Percentiles rank a stretch among this genome's conserved stretches.
Conservation (phyloP, 2,329 filamentous ascomycete species). For the Venturia asperata region DNA sequence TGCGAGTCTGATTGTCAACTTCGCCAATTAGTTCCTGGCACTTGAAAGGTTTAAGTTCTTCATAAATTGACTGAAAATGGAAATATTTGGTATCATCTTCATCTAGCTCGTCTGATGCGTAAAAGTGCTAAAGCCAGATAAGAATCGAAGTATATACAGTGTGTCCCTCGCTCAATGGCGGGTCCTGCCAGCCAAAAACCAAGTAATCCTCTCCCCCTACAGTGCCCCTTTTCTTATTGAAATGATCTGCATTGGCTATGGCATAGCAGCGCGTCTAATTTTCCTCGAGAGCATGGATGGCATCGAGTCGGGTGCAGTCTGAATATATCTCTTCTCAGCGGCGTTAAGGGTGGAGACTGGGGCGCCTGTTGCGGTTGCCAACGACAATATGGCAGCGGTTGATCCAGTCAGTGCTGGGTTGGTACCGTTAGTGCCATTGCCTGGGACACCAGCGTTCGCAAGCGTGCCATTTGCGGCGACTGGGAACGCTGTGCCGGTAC, state of each 20-base stretch:
- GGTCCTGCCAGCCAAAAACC: background rate
- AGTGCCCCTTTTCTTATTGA: background rate
- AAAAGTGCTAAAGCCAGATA: conserved; percentile 6
- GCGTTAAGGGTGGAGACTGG: conserved; percentile 24
- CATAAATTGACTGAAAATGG: background rate
- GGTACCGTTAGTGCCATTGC: conserved; percentile 10
- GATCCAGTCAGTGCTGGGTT: background rate
- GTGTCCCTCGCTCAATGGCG: background rate
- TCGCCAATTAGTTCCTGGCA: too few relatives aligned
- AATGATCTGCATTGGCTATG: background rate
- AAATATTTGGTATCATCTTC: background rate
- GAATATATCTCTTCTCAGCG: conserved; percentile 10
- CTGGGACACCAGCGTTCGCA: background rate
- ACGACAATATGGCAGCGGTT: background rate
- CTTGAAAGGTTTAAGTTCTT: background rate
- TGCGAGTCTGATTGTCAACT: too few relatives aligned
- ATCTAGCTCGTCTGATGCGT: conserved; percentile 7
- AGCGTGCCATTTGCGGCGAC: background rate
- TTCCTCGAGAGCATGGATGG: background rate
- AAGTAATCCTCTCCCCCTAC: background rate
- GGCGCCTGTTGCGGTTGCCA: conserved; percentile 16
- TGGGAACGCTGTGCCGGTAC: conserved; percentile 5
- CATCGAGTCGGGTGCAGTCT: background rate
- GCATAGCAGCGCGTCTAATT: background rate
- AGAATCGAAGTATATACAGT: conserved; percentile 1